These are phyloP conservation scores for Pseudogymnoascus sp. DNA, from an alignment of 2,329 filamentous ascomycete genomes.

Conservation along the genomic window DNA sequence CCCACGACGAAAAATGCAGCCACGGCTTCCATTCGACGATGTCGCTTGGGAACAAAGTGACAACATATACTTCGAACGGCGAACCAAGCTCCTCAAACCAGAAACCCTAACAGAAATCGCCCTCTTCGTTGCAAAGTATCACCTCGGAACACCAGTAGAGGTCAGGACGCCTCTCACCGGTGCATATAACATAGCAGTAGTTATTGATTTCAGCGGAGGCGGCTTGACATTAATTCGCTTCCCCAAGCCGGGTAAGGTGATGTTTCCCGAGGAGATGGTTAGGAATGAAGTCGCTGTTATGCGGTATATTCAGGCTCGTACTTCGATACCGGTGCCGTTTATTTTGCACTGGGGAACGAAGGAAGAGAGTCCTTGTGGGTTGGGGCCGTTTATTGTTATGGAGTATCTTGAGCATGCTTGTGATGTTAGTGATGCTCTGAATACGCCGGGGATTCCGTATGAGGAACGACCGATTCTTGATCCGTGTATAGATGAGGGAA, in stretches of 20 bases:
- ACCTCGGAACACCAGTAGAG: background rate
- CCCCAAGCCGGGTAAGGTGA: constrained; percentile 14
- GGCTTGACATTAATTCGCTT: constrained; percentile 12
- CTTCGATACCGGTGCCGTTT: constrained; percentile 15
- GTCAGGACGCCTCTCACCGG: background rate
- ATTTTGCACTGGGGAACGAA: constrained; percentile 20
- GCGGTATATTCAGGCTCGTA: constrained; percentile 15
- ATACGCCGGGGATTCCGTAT: constrained; percentile 11
- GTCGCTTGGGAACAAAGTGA: background rate
- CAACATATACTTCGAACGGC: background rate
- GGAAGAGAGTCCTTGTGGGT: constrained; percentile 15
- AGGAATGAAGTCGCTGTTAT: constrained; percentile 15
- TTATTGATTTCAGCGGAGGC: background rate
- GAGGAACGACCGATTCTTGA: constrained; percentile 29
- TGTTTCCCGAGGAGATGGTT: constrained; percentile 16
- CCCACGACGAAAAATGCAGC: background rate
- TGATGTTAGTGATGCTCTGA: constrained; percentile 22
- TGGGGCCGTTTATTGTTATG: constrained; percentile 33
- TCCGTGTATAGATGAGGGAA: constrained; percentile 28
- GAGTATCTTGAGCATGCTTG: constrained; percentile 24
- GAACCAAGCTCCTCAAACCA: background rate
- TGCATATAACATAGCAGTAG: background rate
- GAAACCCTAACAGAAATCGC: background rate
- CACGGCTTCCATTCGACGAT: background rate
- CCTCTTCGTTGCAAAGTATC: background rate